phyloP scores from a whole-genome alignment of 2,329 filamentous ascomycete genomes.

The Plectosphaerella plurivora region DNA sequence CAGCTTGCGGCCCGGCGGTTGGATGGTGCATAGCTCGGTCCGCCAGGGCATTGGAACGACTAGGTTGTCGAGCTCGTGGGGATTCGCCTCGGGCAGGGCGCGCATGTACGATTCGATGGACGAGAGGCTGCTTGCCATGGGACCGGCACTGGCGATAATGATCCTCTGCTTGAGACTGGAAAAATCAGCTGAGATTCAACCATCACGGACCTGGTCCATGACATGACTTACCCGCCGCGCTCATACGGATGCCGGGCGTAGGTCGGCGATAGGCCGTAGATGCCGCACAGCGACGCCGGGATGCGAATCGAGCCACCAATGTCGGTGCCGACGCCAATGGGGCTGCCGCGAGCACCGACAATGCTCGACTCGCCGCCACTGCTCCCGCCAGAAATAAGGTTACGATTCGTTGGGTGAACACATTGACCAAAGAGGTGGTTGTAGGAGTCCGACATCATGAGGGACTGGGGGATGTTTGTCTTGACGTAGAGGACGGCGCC shows the following conservation, averaged over 20 bases:
- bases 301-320: constrained; percentile 40
- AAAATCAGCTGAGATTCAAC: constrained; percentile 27
- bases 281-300: constrained; percentile 37
- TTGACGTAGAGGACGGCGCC: constrained; percentile 37
- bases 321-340: constrained; percentile 39
- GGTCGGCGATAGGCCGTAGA: constrained; percentile 37
- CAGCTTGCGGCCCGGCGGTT: constrained; percentile 17
- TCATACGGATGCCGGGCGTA: constrained; percentile 20
- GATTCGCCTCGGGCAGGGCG: constrained; percentile 29
- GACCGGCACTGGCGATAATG: constrained; percentile 20
- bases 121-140: constrained; percentile 18
- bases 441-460: constrained; percentile 25
- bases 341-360: constrained; percentile 32
- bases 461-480: constrained; percentile 34
- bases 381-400: constrained; percentile 33
- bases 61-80: constrained; percentile 35
- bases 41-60: constrained; percentile 36
- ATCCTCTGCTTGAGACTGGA: constrained; percentile 27
- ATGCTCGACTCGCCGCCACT: constrained; percentile 39
- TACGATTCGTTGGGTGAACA: constrained; percentile 32
- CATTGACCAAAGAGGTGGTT: constrained; percentile 36
- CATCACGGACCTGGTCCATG: not conserved
- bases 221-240: constrained; percentile 15
- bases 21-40: constrained; percentile 10
- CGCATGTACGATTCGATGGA: constrained; percentile 31